Evolutionary conservation across 78 protist species (phyloP).

Genomic region (Diacronema lutheri): DNA sequence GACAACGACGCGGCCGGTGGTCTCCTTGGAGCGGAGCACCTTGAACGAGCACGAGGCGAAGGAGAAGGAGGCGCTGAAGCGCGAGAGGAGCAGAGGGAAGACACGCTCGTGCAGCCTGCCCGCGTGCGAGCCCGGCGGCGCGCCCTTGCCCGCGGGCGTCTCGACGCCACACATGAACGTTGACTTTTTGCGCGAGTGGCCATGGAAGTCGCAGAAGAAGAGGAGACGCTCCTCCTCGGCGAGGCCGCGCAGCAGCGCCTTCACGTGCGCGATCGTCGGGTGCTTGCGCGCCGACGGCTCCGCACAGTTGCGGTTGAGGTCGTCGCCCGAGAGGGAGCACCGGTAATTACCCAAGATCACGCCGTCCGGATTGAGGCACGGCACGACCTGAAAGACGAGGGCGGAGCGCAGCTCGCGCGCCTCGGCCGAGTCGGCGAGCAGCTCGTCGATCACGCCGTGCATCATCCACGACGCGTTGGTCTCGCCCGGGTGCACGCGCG

Average conservation of each 20-base stretch:
- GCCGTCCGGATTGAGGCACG: constrained; percentile 88
- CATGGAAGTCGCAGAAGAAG: constrained; percentile 57
- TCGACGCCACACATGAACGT: constrained; percentile 56
- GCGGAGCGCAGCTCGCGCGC: constrained; percentile 32
- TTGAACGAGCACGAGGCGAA: neutral
- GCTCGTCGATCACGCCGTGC: constrained; percentile 62
- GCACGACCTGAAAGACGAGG: constrained; percentile 41
- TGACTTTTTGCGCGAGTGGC: constrained; percentile 49
- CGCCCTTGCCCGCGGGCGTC: too few relatives aligned
- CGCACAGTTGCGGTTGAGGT: constrained; percentile 69
- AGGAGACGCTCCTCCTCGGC: neutral
- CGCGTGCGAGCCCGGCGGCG: too few relatives aligned
- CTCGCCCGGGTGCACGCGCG: constrained; percentile 91
- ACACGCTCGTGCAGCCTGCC: neutral
- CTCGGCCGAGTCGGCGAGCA: constrained; percentile 16
- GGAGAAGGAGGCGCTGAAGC: neutral
- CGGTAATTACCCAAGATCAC: constrained; percentile 77
- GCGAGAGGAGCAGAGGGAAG: constrained; percentile 1
- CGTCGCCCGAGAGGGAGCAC: constrained; percentile 56
- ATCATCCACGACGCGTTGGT: constrained; percentile 69
- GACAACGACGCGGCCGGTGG: constrained; percentile 53
- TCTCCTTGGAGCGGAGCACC: constrained; percentile 25
- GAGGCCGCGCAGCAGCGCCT: neutral
- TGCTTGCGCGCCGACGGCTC: constrained; percentile 1
- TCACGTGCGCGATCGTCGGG: constrained; percentile 53